phyloP scores from a whole-genome alignment of 305 asterid species.

The Plantago coronopus region DNA sequence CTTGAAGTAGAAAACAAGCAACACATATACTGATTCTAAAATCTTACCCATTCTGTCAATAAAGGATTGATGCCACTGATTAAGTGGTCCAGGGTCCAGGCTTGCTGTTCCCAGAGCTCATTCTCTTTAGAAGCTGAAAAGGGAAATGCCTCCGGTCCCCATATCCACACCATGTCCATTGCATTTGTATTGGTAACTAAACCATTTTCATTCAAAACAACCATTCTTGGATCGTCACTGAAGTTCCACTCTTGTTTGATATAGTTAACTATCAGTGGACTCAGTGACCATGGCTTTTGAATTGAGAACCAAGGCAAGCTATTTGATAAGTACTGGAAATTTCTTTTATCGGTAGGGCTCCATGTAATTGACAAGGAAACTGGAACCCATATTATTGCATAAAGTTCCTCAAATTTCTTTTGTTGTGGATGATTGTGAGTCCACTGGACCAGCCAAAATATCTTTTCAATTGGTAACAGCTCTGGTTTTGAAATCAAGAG shows the following conservation, averaged over 20 bases:
- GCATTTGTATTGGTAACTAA: constrained; percentile 49
- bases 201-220: constrained; percentile 46
- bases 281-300: constrained; percentile 51
- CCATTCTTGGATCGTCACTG: constrained; percentile 44
- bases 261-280: constrained; percentile 35
- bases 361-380: constrained; percentile 37
- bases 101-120: constrained; percentile 52
- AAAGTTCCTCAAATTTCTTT: constrained; percentile 25
- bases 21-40: constrained; percentile 6
- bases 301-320: constrained; percentile 59
- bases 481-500: constrained; percentile 65
- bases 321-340: constrained; percentile 42
- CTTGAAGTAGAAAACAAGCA: constrained; percentile 10
- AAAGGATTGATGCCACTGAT: constrained; percentile 42
- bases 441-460: constrained; percentile 47
- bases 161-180: constrained; percentile 63
- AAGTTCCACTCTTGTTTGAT: constrained; percentile 52
- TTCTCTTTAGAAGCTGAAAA: constrained; percentile 54
- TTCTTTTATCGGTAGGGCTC: constrained; percentile 36
- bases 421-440: constrained; percentile 40
- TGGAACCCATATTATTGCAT: constrained; percentile 59
- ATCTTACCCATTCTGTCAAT: constrained; percentile 45
- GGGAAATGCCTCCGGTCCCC: constrained; percentile 72
- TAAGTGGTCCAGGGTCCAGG: constrained; percentile 38
- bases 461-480: constrained; percentile 43